A percentile compares a stretch with the other conserved stretches of the same genome.
Conservation (phyloP, 441 rosid species). For the Gossypium schwendimanii region DNA sequence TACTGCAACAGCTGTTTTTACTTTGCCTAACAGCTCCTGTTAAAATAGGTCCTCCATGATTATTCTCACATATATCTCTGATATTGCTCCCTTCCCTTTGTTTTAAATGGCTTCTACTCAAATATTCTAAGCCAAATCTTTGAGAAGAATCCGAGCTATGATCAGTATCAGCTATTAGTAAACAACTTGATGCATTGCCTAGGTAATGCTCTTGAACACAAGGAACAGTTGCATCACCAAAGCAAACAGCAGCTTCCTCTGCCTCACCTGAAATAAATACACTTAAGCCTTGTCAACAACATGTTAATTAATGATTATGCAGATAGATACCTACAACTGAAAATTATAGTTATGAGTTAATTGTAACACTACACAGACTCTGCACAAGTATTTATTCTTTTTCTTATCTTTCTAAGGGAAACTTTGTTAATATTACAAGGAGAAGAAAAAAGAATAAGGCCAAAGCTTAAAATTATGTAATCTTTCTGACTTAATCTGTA, state of each 20-base stretch:
- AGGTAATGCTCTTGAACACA: constrained; percentile 28
- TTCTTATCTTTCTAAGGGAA: not conserved
- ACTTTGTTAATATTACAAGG: not conserved
- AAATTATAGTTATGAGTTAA: not conserved
- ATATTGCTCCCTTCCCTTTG: constrained; percentile 25
- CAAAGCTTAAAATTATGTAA: not conserved
- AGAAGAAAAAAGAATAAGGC: not conserved
- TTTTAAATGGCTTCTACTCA: constrained; percentile 25
- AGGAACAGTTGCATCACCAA: constrained; percentile 32
- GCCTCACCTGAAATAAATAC: constrained; percentile 37
- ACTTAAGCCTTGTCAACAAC: not conserved
- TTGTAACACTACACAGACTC: constrained; percentile 3
- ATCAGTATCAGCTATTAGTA: constrained; percentile 18
- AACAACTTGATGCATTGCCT: constrained; percentile 17
- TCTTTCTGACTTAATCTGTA: constrained; percentile 1
- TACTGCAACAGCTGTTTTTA: constrained; percentile 28
- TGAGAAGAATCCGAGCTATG: constrained; percentile 20
- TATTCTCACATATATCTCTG: constrained; percentile 24
- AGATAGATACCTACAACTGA: not conserved
- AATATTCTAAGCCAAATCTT: constrained; percentile 22
- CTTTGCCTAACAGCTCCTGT: constrained; percentile 26
- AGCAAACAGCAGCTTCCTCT: constrained; percentile 43
- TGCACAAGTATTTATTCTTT: not conserved
- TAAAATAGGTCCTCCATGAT: constrained; percentile 25
- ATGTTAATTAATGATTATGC: not conserved